These are phyloP conservation scores for Aspergillus carlsbadensis DNA, from an alignment of 495 filamentous ascomycete genomes.

Conservation along the genomic window DNA sequence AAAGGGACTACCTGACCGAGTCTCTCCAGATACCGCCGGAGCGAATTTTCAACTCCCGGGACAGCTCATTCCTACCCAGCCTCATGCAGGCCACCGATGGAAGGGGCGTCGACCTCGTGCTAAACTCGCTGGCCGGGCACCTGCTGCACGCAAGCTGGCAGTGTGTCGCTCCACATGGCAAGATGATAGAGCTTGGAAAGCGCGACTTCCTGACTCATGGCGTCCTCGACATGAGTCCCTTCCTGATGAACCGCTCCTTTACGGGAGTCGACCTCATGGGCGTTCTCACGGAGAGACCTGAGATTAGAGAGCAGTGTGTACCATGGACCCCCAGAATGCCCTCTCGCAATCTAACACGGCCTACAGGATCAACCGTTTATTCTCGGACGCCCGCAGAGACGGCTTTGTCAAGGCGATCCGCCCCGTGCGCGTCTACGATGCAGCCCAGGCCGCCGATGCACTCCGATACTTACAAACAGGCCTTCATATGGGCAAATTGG, in stretches of 20 bases:
- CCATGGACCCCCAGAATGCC: too few species aligned
- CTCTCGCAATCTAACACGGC: background rate
- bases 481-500: slow-evolving; percentile 30
- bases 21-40: slow-evolving; percentile 30
- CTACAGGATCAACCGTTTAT: too few species aligned
- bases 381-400: too few species aligned
- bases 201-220: slow-evolving; percentile 22
- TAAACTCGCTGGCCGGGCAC: slow-evolving; percentile 51
- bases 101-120: slow-evolving; percentile 49
- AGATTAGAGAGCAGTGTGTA: too few species aligned
- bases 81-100: slow-evolving; percentile 45
- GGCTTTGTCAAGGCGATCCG: too few species aligned
- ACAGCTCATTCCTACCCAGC: slow-evolving; percentile 42
- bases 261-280: slow-evolving; percentile 23
- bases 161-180: slow-evolving; percentile 53
- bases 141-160: slow-evolving; percentile 47
- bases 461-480: slow-evolving; percentile 51
- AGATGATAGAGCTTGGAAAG: slow-evolving; percentile 50
- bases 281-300: too few species aligned
- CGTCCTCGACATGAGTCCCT: slow-evolving; percentile 32
- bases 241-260: slow-evolving; percentile 35
- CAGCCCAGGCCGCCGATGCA: slow-evolving; percentile 41
- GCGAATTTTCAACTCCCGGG: slow-evolving; percentile 52
- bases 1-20: slow-evolving; percentile 30
- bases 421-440: slow-evolving; percentile 36